phyloP scores from a whole-genome alignment of 352 stramenopile genomes.

The Peronospora destructor region DNA sequence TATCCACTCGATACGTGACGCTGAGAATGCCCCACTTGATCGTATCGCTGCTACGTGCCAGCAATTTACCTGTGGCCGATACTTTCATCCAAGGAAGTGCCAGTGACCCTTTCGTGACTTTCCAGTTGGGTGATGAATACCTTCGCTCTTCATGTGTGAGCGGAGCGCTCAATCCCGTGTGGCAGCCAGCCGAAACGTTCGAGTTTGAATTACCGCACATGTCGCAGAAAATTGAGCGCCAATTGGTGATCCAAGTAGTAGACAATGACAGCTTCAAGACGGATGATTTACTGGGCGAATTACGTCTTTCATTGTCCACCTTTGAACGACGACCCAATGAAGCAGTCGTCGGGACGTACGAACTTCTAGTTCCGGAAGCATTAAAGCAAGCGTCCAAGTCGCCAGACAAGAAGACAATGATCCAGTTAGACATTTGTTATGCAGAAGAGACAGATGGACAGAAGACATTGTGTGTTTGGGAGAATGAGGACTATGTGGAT shows the following conservation, averaged over 20 bases:
- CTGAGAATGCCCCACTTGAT: constrained; percentile 50
- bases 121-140: constrained; percentile 46
- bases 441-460: constrained; percentile 43
- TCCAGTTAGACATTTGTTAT: constrained; percentile 32
- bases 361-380: constrained; percentile 37
- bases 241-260: constrained; percentile 51
- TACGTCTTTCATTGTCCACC: constrained; percentile 41
- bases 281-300: constrained; percentile 55
- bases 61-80: constrained; percentile 61
- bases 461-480: constrained; percentile 52
- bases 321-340: constrained; percentile 47
- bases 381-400: constrained; percentile 35
- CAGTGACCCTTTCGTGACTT: constrained; percentile 68
- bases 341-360: constrained; percentile 42
- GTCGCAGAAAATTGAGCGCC: constrained; percentile 19
- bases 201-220: constrained; percentile 55
- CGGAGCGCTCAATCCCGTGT: constrained; percentile 52
- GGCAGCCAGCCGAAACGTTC: constrained; percentile 66
- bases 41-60: constrained; percentile 60
- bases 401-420: constrained; percentile 39
- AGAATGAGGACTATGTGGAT: constrained; percentile 56
- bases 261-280: constrained; percentile 64
- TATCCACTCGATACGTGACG: no score
- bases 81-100: constrained; percentile 40
- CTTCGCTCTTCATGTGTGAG: constrained; percentile 46